Evolutionary conservation across 2,329 filamentous ascomycete genomes (phyloP).

Genomic region (Scolecobasidium constrictum): DNA sequence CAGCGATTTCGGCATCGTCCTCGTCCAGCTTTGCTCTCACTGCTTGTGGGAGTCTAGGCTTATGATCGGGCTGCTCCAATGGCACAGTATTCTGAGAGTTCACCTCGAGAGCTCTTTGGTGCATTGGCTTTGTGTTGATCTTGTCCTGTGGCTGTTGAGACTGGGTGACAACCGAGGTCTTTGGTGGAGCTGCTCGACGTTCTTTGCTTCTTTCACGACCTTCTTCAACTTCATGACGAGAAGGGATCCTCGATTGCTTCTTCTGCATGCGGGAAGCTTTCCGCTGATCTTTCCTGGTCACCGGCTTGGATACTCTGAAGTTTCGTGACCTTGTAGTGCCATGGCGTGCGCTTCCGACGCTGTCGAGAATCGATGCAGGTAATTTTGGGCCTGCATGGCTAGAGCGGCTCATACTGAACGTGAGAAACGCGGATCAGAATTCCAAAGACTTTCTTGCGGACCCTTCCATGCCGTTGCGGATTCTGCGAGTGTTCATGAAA

Average conservation of each 20-base stretch:
- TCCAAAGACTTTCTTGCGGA: too few species aligned
- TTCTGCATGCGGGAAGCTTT: conserved; percentile 26
- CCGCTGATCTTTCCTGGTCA: conserved; percentile 52
- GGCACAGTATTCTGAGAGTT: background rate
- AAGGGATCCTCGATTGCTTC: conserved; percentile 9
- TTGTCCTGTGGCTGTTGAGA: too few species aligned
- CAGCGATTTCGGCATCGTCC: conserved; percentile 82
- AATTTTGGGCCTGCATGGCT: conserved; percentile 28
- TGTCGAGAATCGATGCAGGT: conserved; percentile 33
- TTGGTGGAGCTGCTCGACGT: too few species aligned
- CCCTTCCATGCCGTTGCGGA: too few species aligned
- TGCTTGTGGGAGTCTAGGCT: background rate
- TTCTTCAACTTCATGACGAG: too few species aligned
- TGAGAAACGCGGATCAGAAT: too few species aligned
- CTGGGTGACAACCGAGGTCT: too few species aligned
- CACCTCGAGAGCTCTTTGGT: background rate
- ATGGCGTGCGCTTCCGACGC: conserved; percentile 24
- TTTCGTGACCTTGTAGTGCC: conserved; percentile 4
- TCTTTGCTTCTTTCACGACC: too few species aligned
- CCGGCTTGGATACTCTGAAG: conserved; percentile 12
- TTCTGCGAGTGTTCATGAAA: too few species aligned
- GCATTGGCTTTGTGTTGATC: too few species aligned
- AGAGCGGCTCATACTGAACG: conserved; percentile 2
- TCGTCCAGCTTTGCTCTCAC: conserved; percentile 58
- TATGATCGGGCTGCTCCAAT: background rate